phyloP scores from a whole-genome alignment of 805 yeast species.

The Wickerhamiella qilinensis region DNA sequence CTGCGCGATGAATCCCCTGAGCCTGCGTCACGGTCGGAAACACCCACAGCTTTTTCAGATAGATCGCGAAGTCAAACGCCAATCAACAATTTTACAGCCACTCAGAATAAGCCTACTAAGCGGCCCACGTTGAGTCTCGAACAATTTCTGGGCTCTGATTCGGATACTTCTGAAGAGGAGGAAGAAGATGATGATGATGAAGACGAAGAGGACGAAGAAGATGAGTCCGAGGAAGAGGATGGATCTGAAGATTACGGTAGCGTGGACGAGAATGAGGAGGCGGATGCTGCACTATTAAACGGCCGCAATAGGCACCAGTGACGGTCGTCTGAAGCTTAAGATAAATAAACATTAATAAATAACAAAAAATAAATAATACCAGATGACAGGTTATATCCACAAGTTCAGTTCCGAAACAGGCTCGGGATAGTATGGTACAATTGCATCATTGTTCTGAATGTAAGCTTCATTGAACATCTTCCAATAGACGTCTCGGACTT shows the following conservation, averaged over 20 bases:
- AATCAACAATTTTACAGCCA: too few relatives aligned
- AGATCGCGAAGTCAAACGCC: not conserved
- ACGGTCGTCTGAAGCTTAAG: not conserved
- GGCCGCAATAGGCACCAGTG: not conserved
- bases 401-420: slow-evolving; percentile 32
- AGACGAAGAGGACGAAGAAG: not conserved
- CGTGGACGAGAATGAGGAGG: not conserved
- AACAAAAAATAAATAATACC: not conserved
- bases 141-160: not conserved
- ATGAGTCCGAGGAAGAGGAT: not conserved
- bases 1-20: not conserved
- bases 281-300: not conserved
- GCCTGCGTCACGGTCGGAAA: not conserved
- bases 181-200: not conserved
- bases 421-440: slow-evolving; percentile 71
- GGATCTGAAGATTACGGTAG: not conserved
- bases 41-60: not conserved
- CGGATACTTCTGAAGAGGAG: not conserved
- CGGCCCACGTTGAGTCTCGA: not conserved
- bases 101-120: not conserved
- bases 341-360: not conserved
- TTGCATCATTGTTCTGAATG: slow-evolving; percentile 51
- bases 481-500: slow-evolving; percentile 80
- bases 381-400: slow-evolving; percentile 16
- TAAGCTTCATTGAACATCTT: slow-evolving; percentile 61